phyloP scores from a whole-genome alignment of 169 alveolate species.

The Neospora caninum region DNA sequence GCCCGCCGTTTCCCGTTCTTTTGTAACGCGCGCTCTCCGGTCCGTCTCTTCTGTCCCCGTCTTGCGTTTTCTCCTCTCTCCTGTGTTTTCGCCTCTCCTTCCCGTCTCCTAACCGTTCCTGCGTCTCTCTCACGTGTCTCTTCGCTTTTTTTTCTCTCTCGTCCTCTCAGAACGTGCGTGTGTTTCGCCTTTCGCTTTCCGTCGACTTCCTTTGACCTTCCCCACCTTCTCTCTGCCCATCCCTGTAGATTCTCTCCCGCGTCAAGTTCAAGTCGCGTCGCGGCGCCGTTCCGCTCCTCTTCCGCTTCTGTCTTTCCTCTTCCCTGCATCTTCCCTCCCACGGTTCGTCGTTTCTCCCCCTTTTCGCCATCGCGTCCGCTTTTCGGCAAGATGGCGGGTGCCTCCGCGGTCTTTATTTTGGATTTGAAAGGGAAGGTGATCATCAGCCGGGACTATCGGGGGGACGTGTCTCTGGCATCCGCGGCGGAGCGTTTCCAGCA shows the following conservation, averaged over 20 bases:
- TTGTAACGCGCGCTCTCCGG: no score
- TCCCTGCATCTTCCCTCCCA: background rate
- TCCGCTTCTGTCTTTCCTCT: background rate
- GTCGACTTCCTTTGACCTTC: no score
- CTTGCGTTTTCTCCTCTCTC: no score
- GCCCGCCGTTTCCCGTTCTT: no score
- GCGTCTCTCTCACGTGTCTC: no score
- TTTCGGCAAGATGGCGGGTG: constrained; percentile 85
- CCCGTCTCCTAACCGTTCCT: no score
- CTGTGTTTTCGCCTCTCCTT: no score
- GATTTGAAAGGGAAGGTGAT: constrained; percentile 92
- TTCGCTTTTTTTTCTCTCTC: no score
- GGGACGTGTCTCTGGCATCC: constrained; percentile 86
- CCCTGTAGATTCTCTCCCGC: background rate
- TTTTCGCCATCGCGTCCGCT: background rate
- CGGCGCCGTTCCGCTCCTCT: background rate
- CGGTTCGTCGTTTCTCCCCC: background rate
- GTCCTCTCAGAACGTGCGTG: no score
- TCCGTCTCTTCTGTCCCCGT: no score
- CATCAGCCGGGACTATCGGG: constrained; percentile 91
- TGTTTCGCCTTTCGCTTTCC: no score
- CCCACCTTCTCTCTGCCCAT: no score
- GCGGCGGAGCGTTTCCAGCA: constrained; percentile 65
- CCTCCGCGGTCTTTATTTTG: constrained; percentile 92
- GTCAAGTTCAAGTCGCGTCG: background rate